A percentile compares a stretch with the other conserved stretches of the same genome.
Evolutionary conservation across 2,329 filamentous ascomycete genomes (phyloP).

Genomic region (Tympanopsis confertula): DNA sequence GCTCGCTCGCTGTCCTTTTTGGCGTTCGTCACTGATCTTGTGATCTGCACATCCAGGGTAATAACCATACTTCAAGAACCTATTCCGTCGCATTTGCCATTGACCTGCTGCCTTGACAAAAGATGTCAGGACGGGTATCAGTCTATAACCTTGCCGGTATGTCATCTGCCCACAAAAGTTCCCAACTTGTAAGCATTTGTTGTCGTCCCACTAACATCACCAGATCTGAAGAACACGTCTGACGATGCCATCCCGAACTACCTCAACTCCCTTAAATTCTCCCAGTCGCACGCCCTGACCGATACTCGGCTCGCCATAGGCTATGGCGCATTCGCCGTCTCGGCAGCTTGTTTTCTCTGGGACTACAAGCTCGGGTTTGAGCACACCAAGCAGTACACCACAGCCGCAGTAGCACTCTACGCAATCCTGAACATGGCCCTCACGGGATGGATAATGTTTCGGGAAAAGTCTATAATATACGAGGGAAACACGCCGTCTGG

Average conservation of each 20-base stretch:
- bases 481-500: conserved; percentile 57
- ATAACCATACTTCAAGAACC: too few species aligned
- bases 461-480: conserved; percentile 76
- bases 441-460: conserved; percentile 72
- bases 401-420: conserved; percentile 69
- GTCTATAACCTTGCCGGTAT: conserved; percentile 58
- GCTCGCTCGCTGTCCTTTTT: too few species aligned
- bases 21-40: too few species aligned
- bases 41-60: too few species aligned
- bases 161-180: conserved; percentile 5
- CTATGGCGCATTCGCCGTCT: conserved; percentile 69
- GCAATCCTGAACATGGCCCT: conserved; percentile 66
- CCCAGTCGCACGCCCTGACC: conserved; percentile 66
- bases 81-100: too few species aligned
- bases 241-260: conserved; percentile 93
- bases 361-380: conserved; percentile 91
- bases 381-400: conserved; percentile 68
- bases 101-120: conserved; percentile 15
- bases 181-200: background rate
- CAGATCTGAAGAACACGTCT: conserved; percentile 91
- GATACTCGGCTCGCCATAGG: conserved; percentile 77
- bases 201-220: conserved; percentile 2
- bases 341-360: conserved; percentile 74
- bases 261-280: conserved; percentile 77
- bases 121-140: conserved; percentile 39